Base-by-base conservation (phyloP, 495 filamentous ascomycete species). In the Jackrogersella minutella region DNA sequence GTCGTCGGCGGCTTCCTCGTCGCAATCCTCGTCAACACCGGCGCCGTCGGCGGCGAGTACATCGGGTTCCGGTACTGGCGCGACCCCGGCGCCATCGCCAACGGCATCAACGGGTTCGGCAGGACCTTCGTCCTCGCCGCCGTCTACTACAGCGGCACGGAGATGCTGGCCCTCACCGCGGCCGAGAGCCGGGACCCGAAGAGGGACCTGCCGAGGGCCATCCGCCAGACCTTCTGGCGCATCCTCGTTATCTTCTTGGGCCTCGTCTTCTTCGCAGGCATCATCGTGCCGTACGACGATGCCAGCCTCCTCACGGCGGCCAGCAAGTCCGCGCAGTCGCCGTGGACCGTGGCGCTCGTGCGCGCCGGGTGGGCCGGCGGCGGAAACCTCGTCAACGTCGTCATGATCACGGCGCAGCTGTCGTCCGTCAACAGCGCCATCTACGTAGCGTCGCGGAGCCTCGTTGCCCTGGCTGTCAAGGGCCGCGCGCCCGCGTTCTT, bases 91-190 rank as follows among this genome's bases (percentile, higher is more conserved):
- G 83, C 86, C 3, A 88, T 90, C 62, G 81, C 81, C 0, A 72
- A 83, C 17, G 84, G 87, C 40, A 75, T 85, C 11, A 76, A 69
- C 37, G 89, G 81, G 1, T 85, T 91, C 74, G 91, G 88, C 81
- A 80, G 83, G n/a, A 84, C 84, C 0, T 82, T 92, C 62, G 82
- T 89, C 41, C 83, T 84, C 10, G 88, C 90, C 1, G 87, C 86
- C 1, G 90, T 92, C 58, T 88, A 89, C 21, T 92, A 88, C 66
- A 83, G 88, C 28, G 89, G 90, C 13, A 91, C 90, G 3, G 91
- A 93, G 71, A 79, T 91, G 61, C 81, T 93, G 44, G 90, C 87
- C 64, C 73, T 91, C 39, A 87, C 88, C 5, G 88, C 88, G 0
- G 86, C 84, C 55, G 88, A 91, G 77, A 89, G 87, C 26, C 81